Evolutionary conservation across 352 stramenopile species (phyloP).

Genomic region (Phytophthora sp.): DNA sequence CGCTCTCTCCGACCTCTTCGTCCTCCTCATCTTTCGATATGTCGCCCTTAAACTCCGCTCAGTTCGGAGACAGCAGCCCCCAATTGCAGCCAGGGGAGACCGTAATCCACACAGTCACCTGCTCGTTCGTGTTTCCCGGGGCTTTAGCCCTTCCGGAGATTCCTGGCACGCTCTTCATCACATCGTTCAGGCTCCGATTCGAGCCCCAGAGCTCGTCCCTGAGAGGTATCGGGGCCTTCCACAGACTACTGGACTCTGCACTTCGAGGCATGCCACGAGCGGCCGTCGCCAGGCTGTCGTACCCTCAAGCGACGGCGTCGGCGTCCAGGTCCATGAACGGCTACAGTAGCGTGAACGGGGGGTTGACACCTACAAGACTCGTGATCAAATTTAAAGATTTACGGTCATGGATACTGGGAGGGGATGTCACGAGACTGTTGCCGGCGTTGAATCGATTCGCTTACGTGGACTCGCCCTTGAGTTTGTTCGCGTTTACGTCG

Average conservation of each 20-base stretch:
- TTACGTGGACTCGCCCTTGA: constrained; percentile 75
- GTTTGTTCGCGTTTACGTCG: constrained; percentile 70
- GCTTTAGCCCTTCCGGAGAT: constrained; percentile 52
- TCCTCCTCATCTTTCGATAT: constrained; percentile 38
- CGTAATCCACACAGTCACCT: constrained; percentile 43
- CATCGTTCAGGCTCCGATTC: constrained; percentile 76
- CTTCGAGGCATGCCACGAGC: constrained; percentile 68
- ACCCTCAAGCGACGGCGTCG: constrained; percentile 54
- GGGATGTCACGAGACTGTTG: constrained; percentile 70
- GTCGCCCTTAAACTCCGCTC: constrained; percentile 14
- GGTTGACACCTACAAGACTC: constrained; percentile 50
- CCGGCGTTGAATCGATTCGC: constrained; percentile 72
- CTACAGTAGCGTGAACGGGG: constrained; percentile 19
- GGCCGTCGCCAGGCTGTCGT: constrained; percentile 69
- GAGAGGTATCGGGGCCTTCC: constrained; percentile 48
- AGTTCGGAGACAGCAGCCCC: constrained; percentile 10
- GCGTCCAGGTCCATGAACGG: constrained; percentile 38
- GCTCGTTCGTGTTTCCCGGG: constrained; percentile 64
- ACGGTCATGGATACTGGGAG: constrained; percentile 68
- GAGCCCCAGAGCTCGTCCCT: constrained; percentile 61
- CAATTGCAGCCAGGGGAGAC: constrained; percentile 51
- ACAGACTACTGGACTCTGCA: constrained; percentile 66
- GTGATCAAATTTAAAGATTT: constrained; percentile 87
- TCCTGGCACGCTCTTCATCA: constrained; percentile 65
- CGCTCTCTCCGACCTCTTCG: constrained; percentile 23